Conservation (phyloP, 129 eudicot genomes). For the carrot (Daucus carota) region DH1_v3.0 NC_030382.2:39624001-39624500, state of each 20-base stretch:
- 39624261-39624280: neutral
- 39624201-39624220: slow-evolving; percentile 66
- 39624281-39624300: neutral
- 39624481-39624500: neutral
- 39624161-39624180: slow-evolving; percentile 89
- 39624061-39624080: neutral
- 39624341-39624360: neutral
- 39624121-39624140: slow-evolving; percentile 45
- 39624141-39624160: slow-evolving; percentile 58
- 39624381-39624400: neutral
- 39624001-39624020: neutral
- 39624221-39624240: slow-evolving; percentile 68
- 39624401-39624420: neutral
- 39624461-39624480: neutral
- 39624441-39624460: neutral
- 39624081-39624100: slow-evolving; percentile 8
- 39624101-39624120: slow-evolving; percentile 33
- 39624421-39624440: neutral
- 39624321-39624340: neutral
- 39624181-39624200: slow-evolving; percentile 70
- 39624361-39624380: neutral
- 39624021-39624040: neutral
- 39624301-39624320: neutral
- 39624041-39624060: neutral
- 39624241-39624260: slow-evolving; percentile 4